Percentiles rank a stretch among this genome's conserved stretches.
These are phyloP conservation scores for Ascochyta clinopodiicola DNA, from an alignment of 2,329 filamentous ascomycete species.

Conservation along the genomic window DNA sequence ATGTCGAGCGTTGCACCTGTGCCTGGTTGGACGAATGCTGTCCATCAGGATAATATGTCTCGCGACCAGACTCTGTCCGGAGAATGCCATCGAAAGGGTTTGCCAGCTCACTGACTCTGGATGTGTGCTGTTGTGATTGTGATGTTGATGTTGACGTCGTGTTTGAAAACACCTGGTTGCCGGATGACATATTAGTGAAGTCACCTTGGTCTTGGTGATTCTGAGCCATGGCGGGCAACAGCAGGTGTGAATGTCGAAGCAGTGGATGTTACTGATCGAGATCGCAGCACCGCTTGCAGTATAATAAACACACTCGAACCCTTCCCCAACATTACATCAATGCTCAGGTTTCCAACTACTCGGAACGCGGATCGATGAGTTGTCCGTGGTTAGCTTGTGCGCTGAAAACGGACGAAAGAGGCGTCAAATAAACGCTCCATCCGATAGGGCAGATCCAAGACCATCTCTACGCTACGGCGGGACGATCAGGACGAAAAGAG, in stretches of 20 bases:
- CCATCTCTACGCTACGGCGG: constrained; percentile 8
- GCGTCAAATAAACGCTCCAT: not conserved
- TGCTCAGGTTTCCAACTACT: constrained; percentile 1
- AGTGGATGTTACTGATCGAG: not conserved
- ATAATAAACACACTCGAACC: constrained; percentile 8
- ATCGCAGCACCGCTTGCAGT: constrained; percentile 8
- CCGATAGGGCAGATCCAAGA: constrained; percentile 13
- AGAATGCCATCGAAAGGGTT: constrained; percentile 24
- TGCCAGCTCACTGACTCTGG: not conserved
- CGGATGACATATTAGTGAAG: constrained; percentile 15
- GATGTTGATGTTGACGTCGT: constrained; percentile 2
- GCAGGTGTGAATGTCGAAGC: constrained; percentile 9
- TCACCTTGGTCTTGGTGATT: constrained; percentile 17
- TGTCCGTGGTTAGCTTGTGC: constrained; percentile 16
- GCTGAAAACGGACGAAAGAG: constrained; percentile 24
- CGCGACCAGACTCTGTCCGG: constrained; percentile 36
- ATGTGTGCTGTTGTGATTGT: constrained; percentile 9
- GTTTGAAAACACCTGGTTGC: constrained; percentile 6
- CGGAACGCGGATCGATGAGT: constrained; percentile 17
- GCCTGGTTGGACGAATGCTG: constrained; percentile 9
- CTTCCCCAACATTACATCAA: constrained; percentile 12
- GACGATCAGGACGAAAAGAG: constrained; percentile 10
- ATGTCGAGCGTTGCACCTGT: constrained; percentile 1
- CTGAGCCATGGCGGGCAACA: constrained; percentile 23
- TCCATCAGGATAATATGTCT: constrained; percentile 40